These are phyloP conservation scores for Emiliania huxleyi DNA, from an alignment of 78 protist species.

Conservation along the genomic window DNA sequence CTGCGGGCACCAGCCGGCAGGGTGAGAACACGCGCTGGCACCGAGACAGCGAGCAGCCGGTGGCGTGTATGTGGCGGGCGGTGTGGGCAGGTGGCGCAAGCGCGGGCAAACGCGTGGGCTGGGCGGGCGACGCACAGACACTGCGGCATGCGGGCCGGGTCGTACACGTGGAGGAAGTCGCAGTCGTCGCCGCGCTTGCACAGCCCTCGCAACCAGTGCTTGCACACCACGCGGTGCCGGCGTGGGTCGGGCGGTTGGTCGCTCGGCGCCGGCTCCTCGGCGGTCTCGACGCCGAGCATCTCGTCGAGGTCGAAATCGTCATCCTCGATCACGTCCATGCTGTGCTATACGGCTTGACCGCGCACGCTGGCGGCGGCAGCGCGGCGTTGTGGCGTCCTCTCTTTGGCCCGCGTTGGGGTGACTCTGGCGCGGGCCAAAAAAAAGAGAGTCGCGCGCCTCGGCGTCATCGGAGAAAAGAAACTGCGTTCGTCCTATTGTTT, in stretches of 20 bases:
- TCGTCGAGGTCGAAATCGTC: background rate
- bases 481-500: too few species aligned
- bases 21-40: too few species aligned
- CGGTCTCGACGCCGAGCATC: background rate
- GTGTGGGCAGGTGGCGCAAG: too few species aligned
- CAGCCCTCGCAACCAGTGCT: slow-evolving; percentile 88
- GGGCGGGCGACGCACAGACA: slow-evolving; percentile 46
- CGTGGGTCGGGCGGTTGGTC: background rate
- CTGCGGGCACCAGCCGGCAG: background rate
- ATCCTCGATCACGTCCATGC: background rate
- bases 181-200: slow-evolving; percentile 89
- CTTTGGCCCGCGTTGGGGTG: too few species aligned
- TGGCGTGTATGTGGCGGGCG: too few species aligned
- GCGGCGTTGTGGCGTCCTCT: too few species aligned
- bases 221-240: slow-evolving; percentile 69
- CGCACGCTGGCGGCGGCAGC: too few species aligned
- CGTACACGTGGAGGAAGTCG: slow-evolving; percentile 84
- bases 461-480: too few species aligned
- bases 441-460: too few species aligned
- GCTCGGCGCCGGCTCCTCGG: background rate
- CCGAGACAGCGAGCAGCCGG: too few species aligned
- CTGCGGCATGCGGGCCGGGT: slow-evolving; percentile 81
- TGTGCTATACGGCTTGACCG: too few species aligned
- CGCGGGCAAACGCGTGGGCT: background rate
- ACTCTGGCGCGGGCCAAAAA: too few species aligned